Base-by-base conservation (phyloP, 805 yeast genomes). In the Teunomyces funiuensis region DNA sequence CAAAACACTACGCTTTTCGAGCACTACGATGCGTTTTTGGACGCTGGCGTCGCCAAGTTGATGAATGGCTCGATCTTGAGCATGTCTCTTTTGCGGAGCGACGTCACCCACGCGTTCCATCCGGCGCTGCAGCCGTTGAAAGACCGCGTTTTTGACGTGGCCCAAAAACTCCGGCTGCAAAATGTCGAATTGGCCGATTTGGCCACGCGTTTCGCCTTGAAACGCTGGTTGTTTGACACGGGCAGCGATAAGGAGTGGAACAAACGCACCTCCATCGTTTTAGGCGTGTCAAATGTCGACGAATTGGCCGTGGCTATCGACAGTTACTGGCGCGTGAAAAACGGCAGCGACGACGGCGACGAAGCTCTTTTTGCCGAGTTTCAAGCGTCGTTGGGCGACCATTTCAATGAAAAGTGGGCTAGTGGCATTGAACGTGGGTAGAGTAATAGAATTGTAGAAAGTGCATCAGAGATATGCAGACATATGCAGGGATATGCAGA, bases 21-120 rank as follows among this genome's bases (percentile, higher is more conserved):
- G 0, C 76, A 73, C 51, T 59, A 71, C 51, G 73, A 71, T 5
- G 67, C 66, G 27, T 80, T 87, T 50, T 61, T 73, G 28, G 78
- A 77, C 6, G 78, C 85, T 9, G 76, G 79, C 4, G 69, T 89
- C 22, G 69, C 73, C 43, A 60, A 71, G 46, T 60, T 90, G n/a
- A 63, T 82, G 57, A 88, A 86, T 58, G 97, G 91, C 3, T 85
- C 96, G 1, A 89, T 93, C 28, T 68, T 91, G 45, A 80, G 90
- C 41, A 90, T 90, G 98, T 86, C 96, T 3, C 61, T 90, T 42
- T 69, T 90, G 42, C 74, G 95, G 44, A 75, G 84, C 0, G 81
- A 73, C 17, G 67, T 73, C 25, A 83, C 96, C 0, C 83, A 77
- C 48, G 54, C 71, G 1, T 91, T 89, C 73, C 97, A 90, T 55